Conservation (phyloP, 345 rosid species). For the Diplotaxis tenuifolia region DNA sequence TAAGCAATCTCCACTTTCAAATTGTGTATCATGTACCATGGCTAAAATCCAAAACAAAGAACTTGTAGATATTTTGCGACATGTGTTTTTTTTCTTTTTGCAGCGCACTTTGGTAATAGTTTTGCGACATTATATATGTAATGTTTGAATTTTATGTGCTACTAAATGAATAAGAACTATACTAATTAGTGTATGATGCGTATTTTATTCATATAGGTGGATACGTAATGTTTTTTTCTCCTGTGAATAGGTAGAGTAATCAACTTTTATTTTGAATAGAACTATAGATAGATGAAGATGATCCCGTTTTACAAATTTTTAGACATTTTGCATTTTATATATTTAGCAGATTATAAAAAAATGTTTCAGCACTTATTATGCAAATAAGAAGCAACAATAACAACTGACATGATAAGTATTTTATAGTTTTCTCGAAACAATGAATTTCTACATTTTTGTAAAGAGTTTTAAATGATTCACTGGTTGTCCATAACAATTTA, state of each 20-base stretch:
- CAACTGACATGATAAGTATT: too few species aligned
- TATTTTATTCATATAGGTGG: neutral
- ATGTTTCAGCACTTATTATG: neutral
- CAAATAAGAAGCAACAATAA: neutral
- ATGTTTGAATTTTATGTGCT: neutral
- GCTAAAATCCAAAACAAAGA: constrained; percentile 22
- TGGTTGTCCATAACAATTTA: too few species aligned
- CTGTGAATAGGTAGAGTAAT: neutral
- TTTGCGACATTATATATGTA: too few species aligned
- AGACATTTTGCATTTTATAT: neutral
- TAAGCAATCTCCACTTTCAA: constrained; percentile 6
- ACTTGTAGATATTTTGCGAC: neutral
- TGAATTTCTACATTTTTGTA: too few species aligned
- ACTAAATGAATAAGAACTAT: neutral
- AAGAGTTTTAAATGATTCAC: too few species aligned
- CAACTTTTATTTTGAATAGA: neutral
- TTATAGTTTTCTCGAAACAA: too few species aligned
- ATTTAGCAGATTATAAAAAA: neutral
- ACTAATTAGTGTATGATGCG: neutral
- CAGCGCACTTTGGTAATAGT: too few species aligned
- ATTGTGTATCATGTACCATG: neutral
- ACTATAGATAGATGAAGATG: neutral
- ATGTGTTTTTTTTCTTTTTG: too few species aligned
- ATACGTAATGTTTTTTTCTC: neutral
- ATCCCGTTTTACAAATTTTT: neutral